Base-by-base conservation (phyloP, 176 grass and related monocot species). In the Metroxylon sagu region DNA sequence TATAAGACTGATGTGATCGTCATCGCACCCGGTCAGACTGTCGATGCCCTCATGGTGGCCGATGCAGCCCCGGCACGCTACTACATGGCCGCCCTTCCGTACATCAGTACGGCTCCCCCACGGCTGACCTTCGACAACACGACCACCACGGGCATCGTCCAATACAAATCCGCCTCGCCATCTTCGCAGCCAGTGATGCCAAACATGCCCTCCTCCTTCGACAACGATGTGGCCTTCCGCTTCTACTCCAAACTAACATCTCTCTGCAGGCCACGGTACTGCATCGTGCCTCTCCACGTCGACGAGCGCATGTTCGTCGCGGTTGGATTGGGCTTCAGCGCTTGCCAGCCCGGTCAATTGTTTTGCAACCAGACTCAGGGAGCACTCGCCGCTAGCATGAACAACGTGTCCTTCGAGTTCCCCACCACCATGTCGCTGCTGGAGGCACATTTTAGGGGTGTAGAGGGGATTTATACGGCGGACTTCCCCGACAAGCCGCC, bases 401-500 rank as follows among this genome's bases (percentile, higher is more conserved):
- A 95, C 72, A 89, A 85, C 31, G 54, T 61, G 5, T 89, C 89
- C 0, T 89, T 95, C 76, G 3, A 17, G 4, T 76, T 89, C 65
- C 85, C 85, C 1, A 16, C 17, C 25, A 12, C 59, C 52, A 16
- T 66, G 2, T 78, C 89, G 12, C 49, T 83, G 49, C 76, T 95
- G 0, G 70, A 85, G 29, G 85, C 82, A 30, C 68, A 52, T 25
- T 69, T 18, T 26, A 27, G 30, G 31, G 74, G 82, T 48, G 4
- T 10, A 0, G 2, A 14, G 1, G 79, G 70, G 26, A 65, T 80
- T 6, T 89, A 80, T 85, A 85, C 82, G 0, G 16, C 21, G 16
- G 89, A 93, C 70, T 93, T 92, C 62, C 83, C 88, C 14, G 70
- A 78, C 50, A 28, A 66, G 6, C 88, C 88, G 8, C 65, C 73